A percentile compares a stretch with the other conserved stretches of the same genome.
phyloP scores from a whole-genome alignment of 2,329 filamentous ascomycete genomes.

The Talaromyces sp. region DNA sequence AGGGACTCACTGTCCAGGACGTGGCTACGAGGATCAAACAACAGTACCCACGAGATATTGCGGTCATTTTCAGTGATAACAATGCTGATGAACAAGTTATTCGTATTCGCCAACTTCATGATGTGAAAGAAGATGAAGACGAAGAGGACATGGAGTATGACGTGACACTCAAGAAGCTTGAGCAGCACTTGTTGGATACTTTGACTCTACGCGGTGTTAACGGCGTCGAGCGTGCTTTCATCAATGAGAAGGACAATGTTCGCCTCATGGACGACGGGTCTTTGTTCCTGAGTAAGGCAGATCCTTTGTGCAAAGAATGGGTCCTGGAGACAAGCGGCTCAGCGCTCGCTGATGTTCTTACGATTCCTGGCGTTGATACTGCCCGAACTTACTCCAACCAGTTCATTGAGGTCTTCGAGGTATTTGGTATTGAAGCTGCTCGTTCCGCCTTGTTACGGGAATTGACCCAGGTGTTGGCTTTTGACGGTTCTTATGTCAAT shows the following conservation, averaged over 20 bases:
- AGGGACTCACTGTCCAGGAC: slow-evolving; percentile 80
- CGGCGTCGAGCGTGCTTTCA: slow-evolving; percentile 86
- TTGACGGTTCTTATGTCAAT: slow-evolving; percentile 99
- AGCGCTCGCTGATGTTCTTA: slow-evolving; percentile 75
- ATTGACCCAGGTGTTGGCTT: slow-evolving; percentile 86
- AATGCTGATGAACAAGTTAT: slow-evolving; percentile 95
- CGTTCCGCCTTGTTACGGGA: slow-evolving; percentile 83
- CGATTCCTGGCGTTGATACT: slow-evolving; percentile 82
- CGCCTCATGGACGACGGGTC: slow-evolving; percentile 66
- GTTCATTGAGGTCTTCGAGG: slow-evolving; percentile 88
- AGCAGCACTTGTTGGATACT: slow-evolving; percentile 85
- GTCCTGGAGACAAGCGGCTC: slow-evolving; percentile 94
- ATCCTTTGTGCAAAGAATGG: slow-evolving; percentile 81
- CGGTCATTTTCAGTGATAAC: slow-evolving; percentile 95
- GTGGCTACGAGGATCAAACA: slow-evolving; percentile 87
- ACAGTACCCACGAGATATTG: slow-evolving; percentile 77
- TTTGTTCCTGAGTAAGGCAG: slow-evolving; percentile 68
- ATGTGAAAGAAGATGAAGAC: slow-evolving; percentile 69
- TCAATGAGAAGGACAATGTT: slow-evolving; percentile 73
- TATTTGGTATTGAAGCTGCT: slow-evolving; percentile 94
- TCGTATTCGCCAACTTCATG: slow-evolving; percentile 76
- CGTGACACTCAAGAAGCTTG: slow-evolving; percentile 85
- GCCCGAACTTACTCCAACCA: slow-evolving; percentile 89
- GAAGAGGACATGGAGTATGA: slow-evolving; percentile 76
- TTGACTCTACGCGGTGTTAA: slow-evolving; percentile 85